These are phyloP conservation scores for Solanum rostratum DNA, from an alignment of 257 asterid genomes.

Conservation along the genomic window DNA sequence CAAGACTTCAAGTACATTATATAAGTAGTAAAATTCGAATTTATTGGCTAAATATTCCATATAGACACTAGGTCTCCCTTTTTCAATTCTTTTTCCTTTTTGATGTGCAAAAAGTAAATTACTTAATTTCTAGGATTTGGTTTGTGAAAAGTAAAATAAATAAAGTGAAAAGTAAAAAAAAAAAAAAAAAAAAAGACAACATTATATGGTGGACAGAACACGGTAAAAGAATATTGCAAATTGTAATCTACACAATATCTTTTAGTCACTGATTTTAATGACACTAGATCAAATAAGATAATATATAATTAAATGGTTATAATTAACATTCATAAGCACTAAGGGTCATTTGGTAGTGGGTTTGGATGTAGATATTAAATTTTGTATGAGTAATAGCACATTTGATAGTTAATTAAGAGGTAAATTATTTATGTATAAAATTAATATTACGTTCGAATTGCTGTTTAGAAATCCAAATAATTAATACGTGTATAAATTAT, in stretches of 20 bases:
- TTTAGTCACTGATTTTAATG: not conserved
- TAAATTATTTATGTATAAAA: too few species aligned
- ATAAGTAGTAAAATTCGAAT: not conserved
- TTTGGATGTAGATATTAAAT: too few species aligned
- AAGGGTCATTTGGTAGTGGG: too few species aligned
- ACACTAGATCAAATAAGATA: not conserved
- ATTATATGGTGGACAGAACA: not conserved
- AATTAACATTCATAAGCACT: too few species aligned
- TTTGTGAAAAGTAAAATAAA: too few species aligned
- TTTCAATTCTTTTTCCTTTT: not conserved
- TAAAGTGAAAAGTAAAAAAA: not conserved
- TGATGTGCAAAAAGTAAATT: not conserved
- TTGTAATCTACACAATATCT: not conserved
- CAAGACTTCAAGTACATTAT: not conserved
- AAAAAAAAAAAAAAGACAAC: not conserved
- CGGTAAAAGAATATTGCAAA: not conserved
- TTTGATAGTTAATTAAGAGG: too few species aligned
- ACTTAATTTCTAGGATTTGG: not conserved
- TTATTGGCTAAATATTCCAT: not conserved
- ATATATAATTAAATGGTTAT: too few species aligned
- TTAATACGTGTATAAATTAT: too few species aligned
- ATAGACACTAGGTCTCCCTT: not conserved
- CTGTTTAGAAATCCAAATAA: too few species aligned
- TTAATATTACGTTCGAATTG: too few species aligned
- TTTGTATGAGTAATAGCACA: too few species aligned